Evolutionary conservation across 2,329 filamentous ascomycete species (phyloP), one percentile per base, ranked within the genome.

Genomic region (Hypoxylon sp.): DNA sequence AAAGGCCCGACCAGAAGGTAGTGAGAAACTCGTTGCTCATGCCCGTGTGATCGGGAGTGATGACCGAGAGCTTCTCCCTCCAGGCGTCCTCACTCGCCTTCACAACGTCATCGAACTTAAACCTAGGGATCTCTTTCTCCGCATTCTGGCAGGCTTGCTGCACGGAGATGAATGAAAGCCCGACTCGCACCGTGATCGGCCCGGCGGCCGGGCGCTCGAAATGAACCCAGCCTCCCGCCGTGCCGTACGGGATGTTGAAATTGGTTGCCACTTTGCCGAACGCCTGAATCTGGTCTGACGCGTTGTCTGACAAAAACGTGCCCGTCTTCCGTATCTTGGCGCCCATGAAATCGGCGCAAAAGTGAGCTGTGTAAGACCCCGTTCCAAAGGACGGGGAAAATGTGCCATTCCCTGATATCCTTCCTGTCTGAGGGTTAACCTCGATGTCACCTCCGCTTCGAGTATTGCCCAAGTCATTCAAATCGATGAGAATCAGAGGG

Each of bases 1-100:
- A 92, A 4, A 86, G 74, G 0, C 88, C 88, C 18, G 86, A 90
- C 88, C 88, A 91, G 66, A 92, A 91, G 0, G 84, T 83, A 9
- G 77, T 84, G 67, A 88, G 79, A 23, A 90, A 69, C 24, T 82
- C 78, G 31, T 80, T 79, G 13, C 81, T 83, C 5, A 85, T 83
- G 0, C 82, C 81, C 0, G 69, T 77, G 0, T 80, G 72, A 61
- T 88, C 79, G 10, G 91, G 74, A 17, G 78, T 75, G 10, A 92
- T 77, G 0, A 82, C 83, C 1, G 77, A 76, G 49, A 92, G 73
- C 71, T 91, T 91, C 13, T 83, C 77, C 33, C 77, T 79, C 89
- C 89, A 92, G 0, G 77, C 81, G 2, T 76, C 69, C 67, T 86
- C 79, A 0, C 87, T 86, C 2, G 78, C 77, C 3, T 70, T 69